phyloP scores from a whole-genome alignment of 805 yeast species.

The Yamadazyma ubonensis region DNA sequence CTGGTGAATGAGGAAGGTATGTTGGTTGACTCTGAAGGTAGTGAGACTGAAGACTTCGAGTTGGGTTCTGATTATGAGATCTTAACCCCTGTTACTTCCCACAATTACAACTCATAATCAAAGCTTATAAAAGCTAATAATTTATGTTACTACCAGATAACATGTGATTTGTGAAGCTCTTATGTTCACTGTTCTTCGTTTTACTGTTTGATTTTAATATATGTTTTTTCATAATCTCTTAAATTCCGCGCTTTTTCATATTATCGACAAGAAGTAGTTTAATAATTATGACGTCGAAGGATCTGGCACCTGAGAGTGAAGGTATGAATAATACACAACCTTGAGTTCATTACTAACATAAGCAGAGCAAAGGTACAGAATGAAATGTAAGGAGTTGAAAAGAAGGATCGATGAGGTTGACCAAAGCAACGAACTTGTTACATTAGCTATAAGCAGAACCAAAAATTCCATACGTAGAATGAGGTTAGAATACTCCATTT shows the following conservation, averaged over 20 bases:
- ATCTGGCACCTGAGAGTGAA: constrained; percentile 38
- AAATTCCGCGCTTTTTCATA: neutral
- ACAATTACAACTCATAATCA: constrained; percentile 5
- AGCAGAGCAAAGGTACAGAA: constrained; percentile 46
- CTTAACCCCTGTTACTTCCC: constrained; percentile 25
- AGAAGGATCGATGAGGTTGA: constrained; percentile 70
- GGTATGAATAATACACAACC: constrained; percentile 28
- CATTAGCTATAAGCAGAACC: constrained; percentile 75
- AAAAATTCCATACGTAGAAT: constrained; percentile 72
- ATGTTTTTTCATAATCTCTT: neutral
- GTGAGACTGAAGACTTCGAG: constrained; percentile 26
- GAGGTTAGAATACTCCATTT: constrained; percentile 76
- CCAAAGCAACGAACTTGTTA: constrained; percentile 70
- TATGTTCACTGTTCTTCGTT: neutral
- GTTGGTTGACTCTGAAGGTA: constrained; percentile 20
- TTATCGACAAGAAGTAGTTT: neutral
- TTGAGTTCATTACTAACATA: constrained; percentile 1
- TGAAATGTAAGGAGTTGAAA: constrained; percentile 71
- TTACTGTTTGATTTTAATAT: neutral
- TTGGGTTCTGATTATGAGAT: constrained; percentile 38
- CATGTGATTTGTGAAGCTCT: no score
- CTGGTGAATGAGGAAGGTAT: constrained; percentile 2
- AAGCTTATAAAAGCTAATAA: no score
- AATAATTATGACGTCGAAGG: constrained; percentile 18
- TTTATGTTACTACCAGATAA: no score